Evolutionary conservation across 108 stramenopile species (phyloP).

Genomic region (Cyclotella atomus): DNA sequence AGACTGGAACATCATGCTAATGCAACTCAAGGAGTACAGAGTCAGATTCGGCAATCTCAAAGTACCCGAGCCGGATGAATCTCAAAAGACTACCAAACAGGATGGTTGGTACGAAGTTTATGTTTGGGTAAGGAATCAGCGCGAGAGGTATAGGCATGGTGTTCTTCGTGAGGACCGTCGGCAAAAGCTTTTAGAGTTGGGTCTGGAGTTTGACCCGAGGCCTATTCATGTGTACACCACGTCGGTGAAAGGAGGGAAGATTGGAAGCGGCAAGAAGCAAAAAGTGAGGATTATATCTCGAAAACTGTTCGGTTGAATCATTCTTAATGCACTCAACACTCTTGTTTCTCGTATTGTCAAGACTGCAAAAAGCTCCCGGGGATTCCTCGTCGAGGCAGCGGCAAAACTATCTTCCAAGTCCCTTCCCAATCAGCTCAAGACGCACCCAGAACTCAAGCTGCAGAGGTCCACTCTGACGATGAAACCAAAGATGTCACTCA

Average conservation of each 20-base stretch:
- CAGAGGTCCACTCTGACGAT: background rate
- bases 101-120: background rate
- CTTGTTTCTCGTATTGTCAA: background rate
- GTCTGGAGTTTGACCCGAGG: background rate
- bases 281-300: no score
- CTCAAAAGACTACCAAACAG: background rate
- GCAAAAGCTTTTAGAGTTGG: background rate
- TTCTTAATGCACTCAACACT: background rate
- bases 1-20: background rate
- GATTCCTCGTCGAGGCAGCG: background rate
- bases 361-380: background rate
- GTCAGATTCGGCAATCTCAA: background rate
- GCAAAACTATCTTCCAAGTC: background rate
- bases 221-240: background rate
- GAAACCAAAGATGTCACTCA: background rate
- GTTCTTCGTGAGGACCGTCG: background rate
- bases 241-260: background rate
- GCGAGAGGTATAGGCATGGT: background rate
- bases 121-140: constrained; percentile 4
- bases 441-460: background rate
- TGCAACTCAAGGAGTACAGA: background rate
- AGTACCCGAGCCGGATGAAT: background rate
- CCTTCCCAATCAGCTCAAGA: background rate
- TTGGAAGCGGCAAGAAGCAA: no score
- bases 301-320: no score